Percentiles rank a stretch among this genome's conserved stretches.
These are phyloP conservation scores for Aspergillus ibericus DNA, from an alignment of 2,329 filamentous ascomycete species.

Conservation along the genomic window DNA sequence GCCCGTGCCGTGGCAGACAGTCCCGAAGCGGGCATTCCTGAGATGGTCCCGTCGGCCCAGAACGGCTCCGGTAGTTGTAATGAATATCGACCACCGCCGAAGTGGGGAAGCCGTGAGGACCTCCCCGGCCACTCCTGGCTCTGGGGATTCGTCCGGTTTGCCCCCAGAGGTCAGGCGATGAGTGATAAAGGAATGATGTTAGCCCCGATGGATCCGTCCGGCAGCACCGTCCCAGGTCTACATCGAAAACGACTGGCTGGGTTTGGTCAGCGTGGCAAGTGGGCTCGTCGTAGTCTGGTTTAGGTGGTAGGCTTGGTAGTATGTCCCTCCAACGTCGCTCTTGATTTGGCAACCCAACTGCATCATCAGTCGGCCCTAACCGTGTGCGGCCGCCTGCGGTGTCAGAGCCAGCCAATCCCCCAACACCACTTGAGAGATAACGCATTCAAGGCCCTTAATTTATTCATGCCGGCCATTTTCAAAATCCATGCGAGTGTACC, in stretches of 20 bases:
- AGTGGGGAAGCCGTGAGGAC: constrained; percentile 12
- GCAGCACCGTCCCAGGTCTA: background rate
- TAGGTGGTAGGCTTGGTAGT: constrained; percentile 5
- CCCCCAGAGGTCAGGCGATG: constrained; percentile 2
- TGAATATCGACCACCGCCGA: constrained; percentile 7
- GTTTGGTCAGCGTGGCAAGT: constrained; percentile 13
- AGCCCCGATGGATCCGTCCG: constrained; percentile 3
- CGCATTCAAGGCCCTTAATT: background rate
- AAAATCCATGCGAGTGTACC: background rate
- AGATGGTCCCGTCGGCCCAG: constrained; percentile 17
- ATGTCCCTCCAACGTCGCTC: background rate
- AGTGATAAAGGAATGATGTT: constrained; percentile 5
- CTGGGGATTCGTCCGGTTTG: background rate
- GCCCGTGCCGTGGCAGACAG: constrained; percentile 13
- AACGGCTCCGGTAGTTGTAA: constrained; percentile 18
- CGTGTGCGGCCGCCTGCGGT: background rate
- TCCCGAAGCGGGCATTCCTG: constrained; percentile 31
- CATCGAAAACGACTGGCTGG: background rate
- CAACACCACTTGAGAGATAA: background rate
- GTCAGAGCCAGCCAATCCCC: background rate
- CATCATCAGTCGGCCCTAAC: background rate
- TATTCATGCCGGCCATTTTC: background rate
- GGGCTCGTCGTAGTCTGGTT: background rate
- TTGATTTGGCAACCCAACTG: constrained; percentile 12
- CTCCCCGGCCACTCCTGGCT: background rate